These are phyloP conservation scores for Kluyveromyces sp. DNA, from an alignment of 1,139 yeast genomes.

Conservation along the genomic window DNA sequence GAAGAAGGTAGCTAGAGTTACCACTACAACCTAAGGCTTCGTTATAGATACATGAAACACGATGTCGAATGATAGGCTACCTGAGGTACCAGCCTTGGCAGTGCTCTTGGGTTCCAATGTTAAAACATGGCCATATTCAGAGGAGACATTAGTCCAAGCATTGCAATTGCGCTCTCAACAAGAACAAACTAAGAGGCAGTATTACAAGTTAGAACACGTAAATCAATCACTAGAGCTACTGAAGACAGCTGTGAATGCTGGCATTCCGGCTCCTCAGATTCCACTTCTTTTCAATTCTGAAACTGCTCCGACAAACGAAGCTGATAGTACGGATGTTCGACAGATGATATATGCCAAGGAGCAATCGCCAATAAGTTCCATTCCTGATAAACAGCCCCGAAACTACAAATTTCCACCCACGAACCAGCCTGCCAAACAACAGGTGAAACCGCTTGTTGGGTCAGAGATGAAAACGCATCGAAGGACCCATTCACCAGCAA, in stretches of 20 bases:
- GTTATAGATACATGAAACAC: not conserved
- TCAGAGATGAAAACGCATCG: slow-evolving; percentile 20
- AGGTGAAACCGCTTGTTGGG: not conserved
- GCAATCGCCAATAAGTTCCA: slow-evolving; percentile 8
- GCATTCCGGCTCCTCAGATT: slow-evolving; percentile 61
- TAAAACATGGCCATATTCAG: slow-evolving; percentile 32
- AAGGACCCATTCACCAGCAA: slow-evolving; percentile 59
- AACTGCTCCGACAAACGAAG: not conserved
- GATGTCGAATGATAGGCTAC: not conserved
- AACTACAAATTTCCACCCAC: slow-evolving; percentile 22
- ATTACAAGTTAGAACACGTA: slow-evolving; percentile 57
- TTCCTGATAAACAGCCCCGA: slow-evolving; percentile 12
- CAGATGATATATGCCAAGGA: not conserved
- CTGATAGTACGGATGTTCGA: slow-evolving; percentile 6
- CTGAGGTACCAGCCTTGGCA: slow-evolving; percentile 7
- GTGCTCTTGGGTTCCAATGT: slow-evolving; percentile 18
- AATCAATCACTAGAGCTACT: slow-evolving; percentile 54
- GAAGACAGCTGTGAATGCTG: slow-evolving; percentile 52
- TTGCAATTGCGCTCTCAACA: slow-evolving; percentile 63
- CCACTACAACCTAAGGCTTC: not conserved
- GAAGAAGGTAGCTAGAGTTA: no score
- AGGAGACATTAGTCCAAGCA: slow-evolving; percentile 54
- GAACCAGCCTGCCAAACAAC: not conserved
- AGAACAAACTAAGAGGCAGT: slow-evolving; percentile 79
- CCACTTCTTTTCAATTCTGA: slow-evolving; percentile 45